Base-by-base conservation (phyloP, 164 flowering plant genomes). In the Umbellularia californica region DNA sequence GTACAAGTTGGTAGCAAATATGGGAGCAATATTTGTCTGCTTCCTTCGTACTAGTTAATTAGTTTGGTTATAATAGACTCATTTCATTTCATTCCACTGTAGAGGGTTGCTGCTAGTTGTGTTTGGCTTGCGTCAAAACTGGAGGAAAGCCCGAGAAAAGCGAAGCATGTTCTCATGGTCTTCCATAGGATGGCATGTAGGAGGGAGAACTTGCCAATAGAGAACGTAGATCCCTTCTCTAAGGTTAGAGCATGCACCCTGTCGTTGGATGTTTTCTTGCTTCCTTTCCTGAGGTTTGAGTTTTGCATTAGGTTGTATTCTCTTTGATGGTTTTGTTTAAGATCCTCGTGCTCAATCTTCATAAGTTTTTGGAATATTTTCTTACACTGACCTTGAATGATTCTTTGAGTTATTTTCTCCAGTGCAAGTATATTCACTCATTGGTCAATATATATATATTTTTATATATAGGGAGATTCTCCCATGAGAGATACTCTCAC, bases 31-130 rank as follows among this genome's bases (percentile, higher is more conserved):
- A 14, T 66, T 66, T 66, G 30, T 30, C 50, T 66, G 41, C 27
- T 64, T 55, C 7, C n/a, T 17, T 73, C 27, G 22, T 17, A 50
- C 33, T 25, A 23, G 10, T 51, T 50, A 60, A 15, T 25, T 33
- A 25, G 15, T 4, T 65, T 50, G 7, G 20, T 2, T 50, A 50
- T 68, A 27, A 33, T 66, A 41, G 11, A 65, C 47, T 20, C 9
- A 50, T 52, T 15, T 50, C 41, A 30, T 71, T 63, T 52, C 50
- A n/a, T 74, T 19, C 41, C 50, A 20, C 76, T 83, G 81, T 80
- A 95, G 99, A 94, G 92, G 79, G 95, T 93, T 74, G 95, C 98
- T 76, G 97, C 99, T 7, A 91, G 97, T 76, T 92, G 95, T 82
- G 89, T 95, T 71, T 95, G 97, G 99, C 94, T 95, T 75, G 99